Conservation (phyloP, 805 yeast genomes). For the Isabelozyma gotoi region DNA sequence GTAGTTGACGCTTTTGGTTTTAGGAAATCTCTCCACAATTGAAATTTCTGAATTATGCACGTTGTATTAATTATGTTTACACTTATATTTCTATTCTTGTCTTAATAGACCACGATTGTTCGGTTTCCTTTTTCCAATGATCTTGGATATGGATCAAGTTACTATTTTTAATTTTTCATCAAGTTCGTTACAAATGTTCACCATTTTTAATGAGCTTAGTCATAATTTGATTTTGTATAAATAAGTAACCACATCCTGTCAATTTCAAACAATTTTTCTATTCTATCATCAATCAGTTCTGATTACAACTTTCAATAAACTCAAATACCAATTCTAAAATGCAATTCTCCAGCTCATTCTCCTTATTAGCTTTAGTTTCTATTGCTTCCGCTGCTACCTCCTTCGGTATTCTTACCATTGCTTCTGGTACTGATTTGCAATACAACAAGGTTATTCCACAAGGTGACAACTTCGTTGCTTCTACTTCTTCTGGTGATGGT, state of each 20-base stretch:
- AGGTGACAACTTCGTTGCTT: background rate
- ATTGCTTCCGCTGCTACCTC: constrained; percentile 22
- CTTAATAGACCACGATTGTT: too few relatives aligned
- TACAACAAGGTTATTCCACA: constrained; percentile 7
- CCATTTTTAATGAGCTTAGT: background rate
- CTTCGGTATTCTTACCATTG: constrained; percentile 18
- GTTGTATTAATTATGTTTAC: too few relatives aligned
- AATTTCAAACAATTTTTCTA: background rate
- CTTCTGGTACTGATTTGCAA: constrained; percentile 26
- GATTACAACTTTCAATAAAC: background rate
- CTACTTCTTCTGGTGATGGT: constrained; percentile 5
- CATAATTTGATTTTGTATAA: background rate
- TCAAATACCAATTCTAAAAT: background rate
- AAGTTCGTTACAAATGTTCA: too few relatives aligned
- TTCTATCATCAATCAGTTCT: background rate
- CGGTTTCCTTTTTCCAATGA: too few relatives aligned
- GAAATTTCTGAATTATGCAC: too few relatives aligned
- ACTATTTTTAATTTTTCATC: too few relatives aligned
- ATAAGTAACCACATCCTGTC: background rate
- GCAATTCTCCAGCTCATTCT: constrained; percentile 9
- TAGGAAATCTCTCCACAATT: background rate
- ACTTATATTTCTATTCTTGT: too few relatives aligned
- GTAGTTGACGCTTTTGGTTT: background rate
- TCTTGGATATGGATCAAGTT: too few relatives aligned
- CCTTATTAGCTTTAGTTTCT: constrained; percentile 19